These are phyloP conservation scores for Colletotrichum filicis DNA, from an alignment of 2,329 filamentous ascomycete species.

Conservation along the genomic window DNA sequence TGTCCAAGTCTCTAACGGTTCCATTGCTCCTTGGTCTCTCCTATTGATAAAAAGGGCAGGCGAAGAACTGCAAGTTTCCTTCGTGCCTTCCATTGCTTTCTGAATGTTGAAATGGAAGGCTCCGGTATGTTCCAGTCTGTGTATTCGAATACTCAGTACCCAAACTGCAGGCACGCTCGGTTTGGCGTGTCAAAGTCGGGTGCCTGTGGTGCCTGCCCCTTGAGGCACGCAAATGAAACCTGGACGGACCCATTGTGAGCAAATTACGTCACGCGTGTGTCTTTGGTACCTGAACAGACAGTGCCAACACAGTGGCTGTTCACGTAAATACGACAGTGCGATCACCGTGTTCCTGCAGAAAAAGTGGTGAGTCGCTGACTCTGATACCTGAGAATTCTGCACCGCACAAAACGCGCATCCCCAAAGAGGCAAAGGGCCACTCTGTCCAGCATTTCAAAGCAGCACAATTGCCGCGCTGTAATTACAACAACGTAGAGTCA, in stretches of 20 bases:
- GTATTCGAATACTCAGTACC: not conserved
- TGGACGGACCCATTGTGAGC: slow-evolving; percentile 28
- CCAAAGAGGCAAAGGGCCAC: slow-evolving; percentile 24
- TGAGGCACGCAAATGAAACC: slow-evolving; percentile 28
- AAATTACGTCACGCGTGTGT: slow-evolving; percentile 30
- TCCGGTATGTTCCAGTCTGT: slow-evolving; percentile 18
- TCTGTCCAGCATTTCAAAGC: slow-evolving; percentile 26
- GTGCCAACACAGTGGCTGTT: not conserved
- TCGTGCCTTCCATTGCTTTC: too few relatives aligned
- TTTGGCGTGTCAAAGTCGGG: slow-evolving; percentile 18
- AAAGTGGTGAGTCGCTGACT: slow-evolving; percentile 8
- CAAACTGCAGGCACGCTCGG: slow-evolving; percentile 15
- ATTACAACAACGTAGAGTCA: slow-evolving; percentile 9
- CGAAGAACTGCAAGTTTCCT: too few relatives aligned
- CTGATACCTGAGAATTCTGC: slow-evolving; percentile 24
- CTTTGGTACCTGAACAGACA: slow-evolving; percentile 8
- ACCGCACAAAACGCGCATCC: slow-evolving; percentile 34
- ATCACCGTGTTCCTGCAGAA: not conserved
- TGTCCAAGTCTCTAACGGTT: too few relatives aligned
- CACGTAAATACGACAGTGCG: rapidly evolving
- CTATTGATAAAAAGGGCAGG: too few relatives aligned
- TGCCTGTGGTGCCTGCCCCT: not conserved
- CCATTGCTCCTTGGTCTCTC: too few relatives aligned
- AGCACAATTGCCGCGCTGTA: slow-evolving; percentile 27
- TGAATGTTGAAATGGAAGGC: not conserved